Evolutionary conservation across 495 filamentous ascomycete genomes (phyloP).

Genomic region (Penicillium cinerascens): DNA sequence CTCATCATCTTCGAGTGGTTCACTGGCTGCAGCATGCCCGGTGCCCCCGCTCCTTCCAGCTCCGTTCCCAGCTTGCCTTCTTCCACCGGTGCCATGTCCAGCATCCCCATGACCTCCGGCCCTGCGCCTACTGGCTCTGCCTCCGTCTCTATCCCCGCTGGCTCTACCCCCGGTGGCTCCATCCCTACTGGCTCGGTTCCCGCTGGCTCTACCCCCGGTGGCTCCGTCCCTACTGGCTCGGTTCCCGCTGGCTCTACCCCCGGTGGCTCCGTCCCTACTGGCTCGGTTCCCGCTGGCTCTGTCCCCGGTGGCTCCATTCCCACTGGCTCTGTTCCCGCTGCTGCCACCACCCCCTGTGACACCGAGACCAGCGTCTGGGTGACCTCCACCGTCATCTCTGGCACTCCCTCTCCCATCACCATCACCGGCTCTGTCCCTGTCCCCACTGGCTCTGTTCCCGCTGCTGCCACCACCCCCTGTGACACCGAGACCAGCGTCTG

Average conservation of each 20-base stretch:
- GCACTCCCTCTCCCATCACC: background rate
- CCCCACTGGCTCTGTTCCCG: constrained; percentile 3
- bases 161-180: constrained; percentile 5
- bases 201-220: constrained; percentile 7
- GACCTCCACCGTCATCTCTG: constrained; percentile 10
- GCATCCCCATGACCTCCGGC: constrained; percentile 8
- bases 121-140: constrained; percentile 7
- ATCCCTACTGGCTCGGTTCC: constrained; percentile 7
- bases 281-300: constrained; percentile 2
- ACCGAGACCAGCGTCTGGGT: constrained; percentile 16
- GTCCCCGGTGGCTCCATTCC: background rate
- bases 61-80: constrained; percentile 21
- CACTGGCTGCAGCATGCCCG: constrained; percentile 36
- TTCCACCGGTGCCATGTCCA: constrained; percentile 1
- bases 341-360: constrained; percentile 20
- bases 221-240: constrained; percentile 5
- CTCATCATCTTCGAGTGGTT: constrained; percentile 43
- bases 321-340: constrained; percentile 1
- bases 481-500: constrained; percentile 17
- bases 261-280: constrained; percentile 8
- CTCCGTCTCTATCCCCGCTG: constrained; percentile 4
- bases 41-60: constrained; percentile 19
- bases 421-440: constrained; percentile 5
- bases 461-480: constrained; percentile 12
- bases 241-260: constrained; percentile 5